Percentiles rank a stretch among this genome's conserved stretches.
These are phyloP conservation scores for Forsythia suspensa DNA, from an alignment of 257 asterid species.

Conservation along the genomic window DNA sequence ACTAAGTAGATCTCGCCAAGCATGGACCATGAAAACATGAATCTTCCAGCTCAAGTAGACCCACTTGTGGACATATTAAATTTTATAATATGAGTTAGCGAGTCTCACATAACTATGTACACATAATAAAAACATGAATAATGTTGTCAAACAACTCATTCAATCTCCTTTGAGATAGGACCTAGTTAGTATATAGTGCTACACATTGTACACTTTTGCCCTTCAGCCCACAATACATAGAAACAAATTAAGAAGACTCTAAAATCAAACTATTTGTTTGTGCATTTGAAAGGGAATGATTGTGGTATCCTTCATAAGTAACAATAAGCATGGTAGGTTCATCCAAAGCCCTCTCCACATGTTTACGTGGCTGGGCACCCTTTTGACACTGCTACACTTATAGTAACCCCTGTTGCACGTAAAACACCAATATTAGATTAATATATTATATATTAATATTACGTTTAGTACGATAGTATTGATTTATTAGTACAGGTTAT, in stretches of 20 bases:
- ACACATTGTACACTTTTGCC: neutral
- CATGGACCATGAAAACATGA: too few species aligned
- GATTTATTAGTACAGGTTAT: too few species aligned
- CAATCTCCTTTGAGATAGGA: constrained; percentile 47
- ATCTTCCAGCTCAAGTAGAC: too few species aligned
- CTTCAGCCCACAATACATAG: too few species aligned
- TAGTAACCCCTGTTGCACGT: constrained; percentile 70
- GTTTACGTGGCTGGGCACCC: constrained; percentile 97
- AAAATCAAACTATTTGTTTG: constrained; percentile 54
- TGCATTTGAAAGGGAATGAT: constrained; percentile 49
- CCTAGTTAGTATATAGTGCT: constrained; percentile 6
- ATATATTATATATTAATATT: too few species aligned
- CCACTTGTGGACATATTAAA: too few species aligned
- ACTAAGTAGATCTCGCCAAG: too few species aligned
- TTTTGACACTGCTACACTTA: constrained; percentile 91
- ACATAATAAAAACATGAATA: too few species aligned
- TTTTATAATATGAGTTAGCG: too few species aligned
- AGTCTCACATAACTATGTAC: too few species aligned
- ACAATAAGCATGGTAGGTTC: constrained; percentile 86
- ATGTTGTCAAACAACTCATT: constrained; percentile 7
- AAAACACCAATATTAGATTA: neutral
- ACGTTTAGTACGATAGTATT: too few species aligned
- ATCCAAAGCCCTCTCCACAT: constrained; percentile 83
- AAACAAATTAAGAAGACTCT: constrained; percentile 55
- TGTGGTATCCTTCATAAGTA: constrained; percentile 91